Conservation (phyloP, 495 filamentous ascomycete genomes). For the Collariella sp. region DNA sequence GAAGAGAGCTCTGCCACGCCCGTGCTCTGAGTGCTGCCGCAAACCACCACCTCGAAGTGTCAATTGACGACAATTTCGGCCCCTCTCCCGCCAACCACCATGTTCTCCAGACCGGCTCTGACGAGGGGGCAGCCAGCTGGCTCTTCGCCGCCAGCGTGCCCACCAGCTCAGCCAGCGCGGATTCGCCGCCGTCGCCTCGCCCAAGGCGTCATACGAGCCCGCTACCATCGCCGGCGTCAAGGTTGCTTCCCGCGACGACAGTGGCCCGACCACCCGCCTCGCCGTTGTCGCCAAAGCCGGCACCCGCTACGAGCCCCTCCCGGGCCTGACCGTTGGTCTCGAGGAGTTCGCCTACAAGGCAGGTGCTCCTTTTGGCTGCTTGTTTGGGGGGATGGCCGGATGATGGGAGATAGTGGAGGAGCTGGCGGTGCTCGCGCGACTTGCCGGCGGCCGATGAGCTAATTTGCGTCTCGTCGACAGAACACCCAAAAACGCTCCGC, state of each 20-base stretch:
- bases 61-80: conserved; percentile 37
- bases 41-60: conserved; percentile 30
- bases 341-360: conserved; percentile 97
- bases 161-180: conserved; percentile 50
- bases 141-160: conserved; percentile 57
- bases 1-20: conserved; percentile 22
- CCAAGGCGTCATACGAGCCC: conserved; percentile 73
- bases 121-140: conserved; percentile 68
- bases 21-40: conserved; percentile 22
- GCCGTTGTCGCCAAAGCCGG: conserved; percentile 88
- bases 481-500: conserved; percentile 77
- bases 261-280: conserved; percentile 79
- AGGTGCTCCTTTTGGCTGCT: conserved; percentile 23
- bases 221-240: conserved; percentile 81
- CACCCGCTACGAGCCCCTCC: conserved; percentile 79
- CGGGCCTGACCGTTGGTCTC: conserved; percentile 81
- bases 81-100: conserved; percentile 46
- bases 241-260: conserved; percentile 77
- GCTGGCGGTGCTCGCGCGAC: not conserved
- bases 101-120: conserved; percentile 78
- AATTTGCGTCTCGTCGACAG: conserved; percentile 46
- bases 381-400: not conserved
- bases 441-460: conserved; percentile 32
- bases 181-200: conserved; percentile 73
- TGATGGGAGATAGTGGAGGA: not conserved